phyloP scores from a whole-genome alignment of 306 rosid genomes.

The Castanea mollissima region DNA sequence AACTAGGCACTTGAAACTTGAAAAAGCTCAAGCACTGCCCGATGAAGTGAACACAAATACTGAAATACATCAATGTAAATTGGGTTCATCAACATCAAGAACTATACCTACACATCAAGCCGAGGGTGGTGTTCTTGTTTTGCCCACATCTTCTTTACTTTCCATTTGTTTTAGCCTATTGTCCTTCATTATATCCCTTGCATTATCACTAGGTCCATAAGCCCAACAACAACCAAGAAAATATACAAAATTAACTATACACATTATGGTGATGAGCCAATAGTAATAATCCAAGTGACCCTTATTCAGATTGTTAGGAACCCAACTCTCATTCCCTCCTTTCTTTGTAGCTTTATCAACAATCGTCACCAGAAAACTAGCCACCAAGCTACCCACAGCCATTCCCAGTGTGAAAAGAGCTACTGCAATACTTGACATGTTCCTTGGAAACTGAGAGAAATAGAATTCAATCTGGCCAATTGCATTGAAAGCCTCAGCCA shows the following conservation, averaged over 20 bases:
- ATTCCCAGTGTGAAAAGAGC: slow-evolving; percentile 33
- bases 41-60: too few relatives aligned
- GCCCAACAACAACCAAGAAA: slow-evolving; percentile 39
- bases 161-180: not conserved
- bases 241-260: slow-evolving; percentile 35
- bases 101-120: too few relatives aligned
- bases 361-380: slow-evolving; percentile 21
- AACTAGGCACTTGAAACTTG: too few relatives aligned
- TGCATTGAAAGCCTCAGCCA: slow-evolving; percentile 36
- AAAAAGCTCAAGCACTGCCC: too few relatives aligned
- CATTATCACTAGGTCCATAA: slow-evolving; percentile 13
- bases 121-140: too few relatives aligned
- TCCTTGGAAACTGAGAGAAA: slow-evolving; percentile 35
- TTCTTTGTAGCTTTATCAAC: slow-evolving; percentile 22
- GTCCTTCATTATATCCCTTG: not conserved
- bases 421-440: slow-evolving; percentile 48
- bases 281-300: slow-evolving; percentile 40
- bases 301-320: not conserved
- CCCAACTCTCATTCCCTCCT: not conserved
- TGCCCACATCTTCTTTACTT: not conserved
- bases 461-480: slow-evolving; percentile 46
- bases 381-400: slow-evolving; percentile 26
- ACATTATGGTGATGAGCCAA: slow-evolving; percentile 26
- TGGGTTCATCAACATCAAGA: too few relatives aligned
- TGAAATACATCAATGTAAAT: too few relatives aligned